phyloP scores from a whole-genome alignment of 1,139 yeast genomes.

The Blastobotrys elegans region DNA sequence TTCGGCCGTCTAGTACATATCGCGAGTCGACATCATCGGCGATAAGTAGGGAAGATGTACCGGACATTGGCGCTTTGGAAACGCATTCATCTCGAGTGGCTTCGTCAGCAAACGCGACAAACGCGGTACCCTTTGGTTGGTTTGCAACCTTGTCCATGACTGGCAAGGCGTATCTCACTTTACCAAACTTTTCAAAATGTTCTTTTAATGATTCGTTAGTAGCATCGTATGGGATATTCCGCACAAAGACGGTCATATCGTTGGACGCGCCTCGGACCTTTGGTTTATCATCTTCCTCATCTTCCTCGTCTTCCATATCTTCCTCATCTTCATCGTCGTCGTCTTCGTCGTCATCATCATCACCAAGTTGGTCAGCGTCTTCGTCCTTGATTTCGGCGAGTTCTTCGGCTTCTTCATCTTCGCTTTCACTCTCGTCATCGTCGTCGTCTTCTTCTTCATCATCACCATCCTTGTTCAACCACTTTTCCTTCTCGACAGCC shows the following conservation, averaged over 20 bases:
- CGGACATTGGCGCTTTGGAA: conserved; percentile 67
- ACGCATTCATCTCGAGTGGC: conserved; percentile 66
- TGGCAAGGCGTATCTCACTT: conserved; percentile 87
- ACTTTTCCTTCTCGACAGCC: conserved; percentile 81
- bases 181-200: conserved; percentile 80
- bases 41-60: conserved; percentile 68
- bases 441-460: conserved; percentile 39
- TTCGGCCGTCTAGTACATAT: conserved; percentile 90
- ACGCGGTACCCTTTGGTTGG: conserved; percentile 89
- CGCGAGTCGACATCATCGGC: conserved; percentile 89
- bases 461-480: conserved; percentile 49
- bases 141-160: conserved; percentile 85
- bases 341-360: conserved; percentile 26
- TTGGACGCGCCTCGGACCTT: conserved; percentile 30
- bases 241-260: conserved; percentile 55
- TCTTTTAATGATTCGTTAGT: conserved; percentile 69
- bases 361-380: conserved; percentile 26
- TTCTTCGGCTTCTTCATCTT: conserved; percentile 29
- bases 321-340: conserved; percentile 31
- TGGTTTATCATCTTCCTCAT: conserved; percentile 36
- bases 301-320: conserved; percentile 27
- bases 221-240: conserved; percentile 94
- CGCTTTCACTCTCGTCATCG: conserved; percentile 34
- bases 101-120: conserved; percentile 72
- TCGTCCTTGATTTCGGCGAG: conserved; percentile 28